Percentiles rank a stretch among this genome's conserved stretches.
Evolutionary conservation across 805 yeast species (phyloP).

Genomic region (Debaryomyces hansenii): DNA sequence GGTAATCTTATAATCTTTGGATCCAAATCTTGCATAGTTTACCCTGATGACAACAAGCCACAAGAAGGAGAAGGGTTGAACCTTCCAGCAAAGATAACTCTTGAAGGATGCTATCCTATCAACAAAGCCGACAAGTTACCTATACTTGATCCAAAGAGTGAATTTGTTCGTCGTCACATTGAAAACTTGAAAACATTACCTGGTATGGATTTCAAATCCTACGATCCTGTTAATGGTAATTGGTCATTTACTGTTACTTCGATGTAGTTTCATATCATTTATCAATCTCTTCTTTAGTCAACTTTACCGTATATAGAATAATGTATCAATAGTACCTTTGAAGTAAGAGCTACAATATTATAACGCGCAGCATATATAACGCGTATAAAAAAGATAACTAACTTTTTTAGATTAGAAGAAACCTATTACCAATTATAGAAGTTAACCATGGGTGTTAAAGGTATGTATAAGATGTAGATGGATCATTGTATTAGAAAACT

Average conservation of each 20-base stretch:
- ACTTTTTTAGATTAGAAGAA: neutral
- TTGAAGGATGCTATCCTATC: slow-evolving; percentile 81
- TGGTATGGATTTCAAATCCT: slow-evolving; percentile 65
- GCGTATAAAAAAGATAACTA: neutral
- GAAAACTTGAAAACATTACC: slow-evolving; percentile 60
- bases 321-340: neutral
- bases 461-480: slow-evolving; percentile 21
- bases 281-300: neutral
- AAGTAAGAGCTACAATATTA: neutral
- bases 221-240: slow-evolving; percentile 73
- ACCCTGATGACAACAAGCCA: slow-evolving; percentile 69
- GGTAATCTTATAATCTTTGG: slow-evolving; percentile 65
- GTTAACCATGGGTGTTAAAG: slow-evolving; percentile 50
- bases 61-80: slow-evolving; percentile 79
- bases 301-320: neutral
- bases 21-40: slow-evolving; percentile 61
- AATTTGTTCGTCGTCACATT: slow-evolving; percentile 66
- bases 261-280: slow-evolving; percentile 13
- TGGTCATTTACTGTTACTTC: slow-evolving; percentile 63
- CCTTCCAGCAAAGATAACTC: slow-evolving; percentile 66
- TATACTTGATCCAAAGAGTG: slow-evolving; percentile 76
- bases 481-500: slow-evolving; percentile 7
- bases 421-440: neutral
- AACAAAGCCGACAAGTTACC: slow-evolving; percentile 69
- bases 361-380: neutral